Conservation (phyloP, 2,329 filamentous ascomycete species). For the Dendrostoma leiphaemia region DNA sequence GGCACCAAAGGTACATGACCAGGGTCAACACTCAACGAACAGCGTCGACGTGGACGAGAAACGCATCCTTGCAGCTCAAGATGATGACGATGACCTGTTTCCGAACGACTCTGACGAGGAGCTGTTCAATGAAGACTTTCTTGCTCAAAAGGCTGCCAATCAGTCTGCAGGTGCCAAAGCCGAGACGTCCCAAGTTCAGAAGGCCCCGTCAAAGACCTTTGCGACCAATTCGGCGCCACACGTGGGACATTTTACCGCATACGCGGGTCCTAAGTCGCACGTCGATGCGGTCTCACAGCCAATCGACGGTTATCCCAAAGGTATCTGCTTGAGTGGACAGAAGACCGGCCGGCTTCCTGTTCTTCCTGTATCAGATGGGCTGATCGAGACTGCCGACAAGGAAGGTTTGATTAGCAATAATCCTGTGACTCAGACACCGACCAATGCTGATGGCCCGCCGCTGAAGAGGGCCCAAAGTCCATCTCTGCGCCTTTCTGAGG, state of each 20-base stretch:
- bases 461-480: constrained; percentile 9
- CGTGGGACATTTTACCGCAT: neutral
- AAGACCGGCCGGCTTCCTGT: constrained; percentile 33
- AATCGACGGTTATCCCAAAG: constrained; percentile 28
- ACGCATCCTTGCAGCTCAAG: constrained; percentile 43
- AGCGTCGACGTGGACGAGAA: constrained; percentile 65
- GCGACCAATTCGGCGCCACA: constrained; percentile 7
- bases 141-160: constrained; percentile 19
- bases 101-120: constrained; percentile 55
- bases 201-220: neutral
- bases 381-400: constrained; percentile 40
- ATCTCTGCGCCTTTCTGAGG: neutral
- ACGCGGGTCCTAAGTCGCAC: neutral
- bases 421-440: constrained; percentile 22
- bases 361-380: constrained; percentile 35
- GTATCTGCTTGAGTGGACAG: constrained; percentile 43
- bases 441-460: neutral
- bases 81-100: constrained; percentile 47
- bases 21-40: constrained; percentile 33
- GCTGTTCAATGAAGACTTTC: constrained; percentile 29
- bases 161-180: constrained; percentile 4
- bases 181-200: constrained; percentile 1
- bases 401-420: constrained; percentile 36
- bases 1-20: constrained; percentile 26
- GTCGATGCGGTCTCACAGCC: neutral